These are phyloP conservation scores for Gymnopilus dilepis DNA, from an alignment of 768 basidiomycete genomes.

Conservation along the genomic window DNA sequence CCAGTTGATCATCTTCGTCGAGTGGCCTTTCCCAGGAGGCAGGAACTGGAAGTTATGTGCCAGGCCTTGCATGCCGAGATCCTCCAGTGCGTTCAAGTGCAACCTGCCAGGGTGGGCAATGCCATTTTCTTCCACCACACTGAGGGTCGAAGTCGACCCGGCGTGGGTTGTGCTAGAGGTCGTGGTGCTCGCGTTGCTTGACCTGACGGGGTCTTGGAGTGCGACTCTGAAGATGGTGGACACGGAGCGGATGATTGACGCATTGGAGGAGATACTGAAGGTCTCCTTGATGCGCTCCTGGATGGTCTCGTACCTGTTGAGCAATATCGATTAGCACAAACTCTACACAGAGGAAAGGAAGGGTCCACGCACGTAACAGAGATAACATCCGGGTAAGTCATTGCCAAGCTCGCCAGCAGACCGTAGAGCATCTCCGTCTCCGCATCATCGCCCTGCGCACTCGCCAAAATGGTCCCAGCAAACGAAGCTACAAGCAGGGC, in stretches of 20 bases:
- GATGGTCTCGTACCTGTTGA: slow-evolving; percentile 70
- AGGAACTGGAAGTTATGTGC: slow-evolving; percentile 77
- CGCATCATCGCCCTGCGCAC: slow-evolving; percentile 77
- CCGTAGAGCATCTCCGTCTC: slow-evolving; percentile 85
- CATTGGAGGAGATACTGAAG: slow-evolving; percentile 73
- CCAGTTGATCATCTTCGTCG: slow-evolving; percentile 75
- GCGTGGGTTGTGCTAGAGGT: slow-evolving; percentile 28
- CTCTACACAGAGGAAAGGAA: not conserved
- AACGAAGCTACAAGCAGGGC: slow-evolving; percentile 81
- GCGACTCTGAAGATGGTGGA: slow-evolving; percentile 80
- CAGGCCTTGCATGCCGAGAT: slow-evolving; percentile 75
- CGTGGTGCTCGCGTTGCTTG: slow-evolving; percentile 31
- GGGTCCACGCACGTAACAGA: slow-evolving; percentile 66
- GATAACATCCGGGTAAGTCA: slow-evolving; percentile 72
- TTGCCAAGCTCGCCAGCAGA: slow-evolving; percentile 73
- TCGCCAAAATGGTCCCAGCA: slow-evolving; percentile 72
- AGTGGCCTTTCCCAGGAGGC: slow-evolving; percentile 54
- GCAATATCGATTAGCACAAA: slow-evolving; percentile 8
- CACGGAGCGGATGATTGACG: slow-evolving; percentile 69
- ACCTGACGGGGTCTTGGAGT: slow-evolving; percentile 54
- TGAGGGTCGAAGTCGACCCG: slow-evolving; percentile 68
- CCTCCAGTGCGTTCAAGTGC: slow-evolving; percentile 68
- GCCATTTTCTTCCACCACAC: slow-evolving; percentile 61
- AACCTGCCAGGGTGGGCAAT: slow-evolving; percentile 51
- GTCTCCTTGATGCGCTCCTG: slow-evolving; percentile 77